Percentiles rank a stretch among this genome's conserved stretches.
Evolutionary conservation across 805 yeast genomes (phyloP).

Genomic region (Candida fluviatilis): DNA sequence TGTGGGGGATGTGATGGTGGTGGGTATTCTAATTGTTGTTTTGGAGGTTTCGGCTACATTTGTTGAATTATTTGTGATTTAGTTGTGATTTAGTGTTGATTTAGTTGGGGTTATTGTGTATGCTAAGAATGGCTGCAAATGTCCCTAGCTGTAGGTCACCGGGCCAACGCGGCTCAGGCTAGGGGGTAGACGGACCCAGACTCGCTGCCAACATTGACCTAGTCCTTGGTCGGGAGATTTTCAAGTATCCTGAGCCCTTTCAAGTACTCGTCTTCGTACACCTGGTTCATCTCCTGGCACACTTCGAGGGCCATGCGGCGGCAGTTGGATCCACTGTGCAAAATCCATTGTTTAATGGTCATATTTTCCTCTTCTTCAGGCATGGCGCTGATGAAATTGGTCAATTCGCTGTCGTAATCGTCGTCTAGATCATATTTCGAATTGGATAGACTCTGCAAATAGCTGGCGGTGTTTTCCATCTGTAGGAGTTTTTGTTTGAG

Average conservation of each 20-base stretch:
- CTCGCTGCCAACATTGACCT: too few species aligned
- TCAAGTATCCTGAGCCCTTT: slow-evolving; percentile 5
- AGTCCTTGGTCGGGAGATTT: slow-evolving; percentile 12
- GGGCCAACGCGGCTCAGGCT: too few species aligned
- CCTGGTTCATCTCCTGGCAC: slow-evolving; percentile 43
- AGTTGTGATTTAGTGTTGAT: too few species aligned
- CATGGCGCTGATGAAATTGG: slow-evolving; percentile 61
- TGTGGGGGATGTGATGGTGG: too few species aligned
- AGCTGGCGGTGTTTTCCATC: slow-evolving; percentile 34
- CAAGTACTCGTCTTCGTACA: slow-evolving; percentile 43
- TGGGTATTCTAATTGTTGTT: too few species aligned
- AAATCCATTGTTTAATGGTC: slow-evolving; percentile 71
- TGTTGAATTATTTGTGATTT: too few species aligned
- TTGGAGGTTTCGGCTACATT: too few species aligned
- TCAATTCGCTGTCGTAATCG: slow-evolving; percentile 63
- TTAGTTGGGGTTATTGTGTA: too few species aligned
- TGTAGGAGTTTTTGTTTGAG: slow-evolving; percentile 12
- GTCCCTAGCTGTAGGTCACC: too few species aligned
- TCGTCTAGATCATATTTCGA: slow-evolving; percentile 45
- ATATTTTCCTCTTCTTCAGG: slow-evolving; percentile 65
- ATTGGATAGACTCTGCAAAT: slow-evolving; percentile 27
- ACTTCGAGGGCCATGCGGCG: slow-evolving; percentile 43
- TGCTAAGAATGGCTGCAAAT: too few species aligned
- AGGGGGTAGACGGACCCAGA: too few species aligned
- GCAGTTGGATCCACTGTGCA: slow-evolving; percentile 51